phyloP scores from a whole-genome alignment of 495 filamentous ascomycete species.

The Tirmania nivea region DNA sequence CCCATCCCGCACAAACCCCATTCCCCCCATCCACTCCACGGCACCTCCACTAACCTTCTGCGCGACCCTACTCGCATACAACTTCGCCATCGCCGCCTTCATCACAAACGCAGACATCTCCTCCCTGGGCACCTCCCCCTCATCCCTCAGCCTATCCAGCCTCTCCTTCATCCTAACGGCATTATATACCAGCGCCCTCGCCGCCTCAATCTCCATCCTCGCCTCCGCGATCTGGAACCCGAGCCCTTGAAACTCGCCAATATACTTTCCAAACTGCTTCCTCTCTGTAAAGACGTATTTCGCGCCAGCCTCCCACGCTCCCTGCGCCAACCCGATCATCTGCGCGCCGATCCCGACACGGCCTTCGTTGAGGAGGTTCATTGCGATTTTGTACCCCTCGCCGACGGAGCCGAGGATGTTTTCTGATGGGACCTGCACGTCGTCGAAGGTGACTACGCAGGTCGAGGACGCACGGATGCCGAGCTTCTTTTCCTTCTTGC shows the following conservation, averaged over 20 bases:
- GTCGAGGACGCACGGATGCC: constrained; percentile 90
- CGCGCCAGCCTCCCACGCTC: constrained; percentile 89
- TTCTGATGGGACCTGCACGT: constrained; percentile 74
- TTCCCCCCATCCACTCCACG: constrained; percentile 98
- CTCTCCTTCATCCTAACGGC: constrained; percentile 96
- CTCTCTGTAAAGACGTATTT: constrained; percentile 93
- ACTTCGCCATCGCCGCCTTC: constrained; percentile 96
- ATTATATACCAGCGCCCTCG: constrained; percentile 84
- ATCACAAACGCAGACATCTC: constrained; percentile 38
- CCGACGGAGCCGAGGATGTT: constrained; percentile 76
- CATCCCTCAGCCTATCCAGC: not conserved
- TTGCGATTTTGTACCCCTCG: constrained; percentile 82
- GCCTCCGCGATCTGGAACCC: constrained; percentile 96
- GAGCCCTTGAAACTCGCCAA: constrained; percentile 97
- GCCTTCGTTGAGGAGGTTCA: constrained; percentile 88
- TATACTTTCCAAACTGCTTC: constrained; percentile 80
- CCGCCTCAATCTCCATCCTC: constrained; percentile 79
- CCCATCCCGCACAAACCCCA: constrained; percentile 88
- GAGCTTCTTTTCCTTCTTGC: constrained; percentile 99
- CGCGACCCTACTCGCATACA: constrained; percentile 84
- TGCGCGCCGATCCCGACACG: constrained; percentile 95
- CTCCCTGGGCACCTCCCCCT: constrained; percentile 37
- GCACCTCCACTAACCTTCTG: constrained; percentile 59
- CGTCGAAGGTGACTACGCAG: constrained; percentile 93
- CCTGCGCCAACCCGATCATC: constrained; percentile 92